Conservation (phyloP, 2,329 filamentous ascomycete species). For the Phialophora verrucosa region DNA sequence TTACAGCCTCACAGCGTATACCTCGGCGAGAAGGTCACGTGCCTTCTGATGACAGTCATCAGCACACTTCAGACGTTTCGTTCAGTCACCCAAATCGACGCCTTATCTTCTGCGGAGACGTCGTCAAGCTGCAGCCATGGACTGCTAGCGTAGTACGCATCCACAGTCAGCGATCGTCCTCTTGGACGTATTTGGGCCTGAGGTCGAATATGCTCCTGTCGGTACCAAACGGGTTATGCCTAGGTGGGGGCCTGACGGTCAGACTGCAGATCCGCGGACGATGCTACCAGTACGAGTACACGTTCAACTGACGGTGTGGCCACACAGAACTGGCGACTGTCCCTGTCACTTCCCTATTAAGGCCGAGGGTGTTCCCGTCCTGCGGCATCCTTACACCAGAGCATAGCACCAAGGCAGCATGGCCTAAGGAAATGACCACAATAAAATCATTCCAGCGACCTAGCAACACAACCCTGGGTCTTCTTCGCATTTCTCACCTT, state of each 20-base stretch:
- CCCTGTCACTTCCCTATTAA: background rate
- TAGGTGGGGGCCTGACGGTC: background rate
- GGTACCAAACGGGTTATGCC: background rate
- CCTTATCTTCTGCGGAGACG: background rate
- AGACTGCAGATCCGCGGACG: conserved; percentile 1
- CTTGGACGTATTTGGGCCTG: background rate
- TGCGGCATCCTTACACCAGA: background rate
- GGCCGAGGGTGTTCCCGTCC: background rate
- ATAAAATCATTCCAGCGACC: background rate
- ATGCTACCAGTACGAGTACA: background rate
- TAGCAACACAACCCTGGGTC: background rate
- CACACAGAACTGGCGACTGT: background rate
- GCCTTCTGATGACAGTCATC: background rate
- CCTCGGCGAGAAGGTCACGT: background rate
- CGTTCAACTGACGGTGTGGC: background rate
- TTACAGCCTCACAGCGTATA: background rate
- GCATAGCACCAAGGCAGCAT: background rate
- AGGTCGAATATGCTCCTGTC: background rate
- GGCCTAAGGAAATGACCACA: background rate
- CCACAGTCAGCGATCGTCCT: background rate
- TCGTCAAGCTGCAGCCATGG: background rate
- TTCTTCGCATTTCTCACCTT: background rate
- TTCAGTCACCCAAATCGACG: background rate
- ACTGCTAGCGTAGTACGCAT: background rate
- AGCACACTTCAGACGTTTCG: background rate